A percentile compares a stretch with the other conserved stretches of the same genome.
These are phyloP conservation scores for Escovopsis sp. DNA, from an alignment of 2,329 filamentous ascomycete species.

Conservation along the genomic window DNA sequence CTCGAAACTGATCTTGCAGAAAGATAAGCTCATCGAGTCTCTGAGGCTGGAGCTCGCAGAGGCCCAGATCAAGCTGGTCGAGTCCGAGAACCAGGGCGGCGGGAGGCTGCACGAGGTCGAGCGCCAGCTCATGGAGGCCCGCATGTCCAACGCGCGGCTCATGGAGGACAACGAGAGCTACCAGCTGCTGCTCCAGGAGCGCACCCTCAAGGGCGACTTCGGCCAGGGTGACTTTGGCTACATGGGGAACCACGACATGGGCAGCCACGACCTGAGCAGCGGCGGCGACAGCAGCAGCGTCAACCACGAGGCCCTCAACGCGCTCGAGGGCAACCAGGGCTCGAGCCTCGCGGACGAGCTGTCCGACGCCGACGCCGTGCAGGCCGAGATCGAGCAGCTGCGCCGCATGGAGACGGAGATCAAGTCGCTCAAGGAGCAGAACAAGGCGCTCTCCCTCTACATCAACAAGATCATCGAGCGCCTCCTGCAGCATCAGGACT, in stretches of 20 bases:
- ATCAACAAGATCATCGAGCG: conserved; percentile 99
- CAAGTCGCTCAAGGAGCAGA: conserved; percentile 73
- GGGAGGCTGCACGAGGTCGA: conserved; percentile 83
- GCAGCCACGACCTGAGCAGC: no score
- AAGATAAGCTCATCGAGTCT: conserved; percentile 91
- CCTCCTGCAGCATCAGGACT: conserved; percentile 83
- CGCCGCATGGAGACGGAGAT: conserved; percentile 65
- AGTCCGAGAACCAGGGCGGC: conserved; percentile 84
- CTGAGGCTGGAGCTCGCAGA: conserved; percentile 85
- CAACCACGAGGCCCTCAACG: conserved; percentile 49
- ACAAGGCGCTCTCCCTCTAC: conserved; percentile 92
- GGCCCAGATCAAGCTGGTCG: conserved; percentile 85
- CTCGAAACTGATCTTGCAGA: conserved; percentile 81
- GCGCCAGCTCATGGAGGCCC: conserved; percentile 73
- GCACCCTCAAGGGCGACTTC: conserved; percentile 90
- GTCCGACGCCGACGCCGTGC: conserved; percentile 33
- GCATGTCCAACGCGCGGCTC: conserved; percentile 86
- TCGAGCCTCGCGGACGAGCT: conserved; percentile 78
- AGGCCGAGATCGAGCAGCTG: conserved; percentile 36
- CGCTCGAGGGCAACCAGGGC: conserved; percentile 39
- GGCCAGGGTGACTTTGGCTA: conserved; percentile 68
- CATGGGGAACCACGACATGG: conserved; percentile 37
- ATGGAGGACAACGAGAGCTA: conserved; percentile 99
- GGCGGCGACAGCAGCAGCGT: no score
- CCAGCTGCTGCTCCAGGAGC: conserved; percentile 84